Conservation (phyloP, 2,329 filamentous ascomycete genomes). For the Cladosporium sphaerospermum region DNA sequence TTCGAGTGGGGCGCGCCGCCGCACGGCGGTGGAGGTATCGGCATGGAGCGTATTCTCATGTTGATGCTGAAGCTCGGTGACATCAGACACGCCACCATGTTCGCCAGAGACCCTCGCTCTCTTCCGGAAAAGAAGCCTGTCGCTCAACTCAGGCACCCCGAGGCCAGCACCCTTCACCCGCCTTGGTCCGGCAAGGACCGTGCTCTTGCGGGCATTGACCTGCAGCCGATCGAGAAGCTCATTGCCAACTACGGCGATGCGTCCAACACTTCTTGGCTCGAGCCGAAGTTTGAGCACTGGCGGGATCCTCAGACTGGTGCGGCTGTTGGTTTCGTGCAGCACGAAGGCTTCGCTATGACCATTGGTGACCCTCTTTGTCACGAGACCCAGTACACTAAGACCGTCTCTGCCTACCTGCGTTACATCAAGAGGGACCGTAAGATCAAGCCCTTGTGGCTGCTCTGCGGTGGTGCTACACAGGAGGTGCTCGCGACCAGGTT, state of each 20-base stretch:
- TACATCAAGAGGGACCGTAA: conserved; percentile 65
- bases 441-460: conserved; percentile 80
- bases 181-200: conserved; percentile 53
- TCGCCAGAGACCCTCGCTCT: conserved; percentile 82
- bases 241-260: conserved; percentile 95
- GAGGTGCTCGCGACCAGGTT: conserved; percentile 72
- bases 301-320: conserved; percentile 73
- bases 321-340: conserved; percentile 74
- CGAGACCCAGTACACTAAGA: conserved; percentile 64
- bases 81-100: conserved; percentile 80
- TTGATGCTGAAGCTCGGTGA: conserved; percentile 81
- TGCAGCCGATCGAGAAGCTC: conserved; percentile 75
- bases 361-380: conserved; percentile 87
- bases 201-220: conserved; percentile 43
- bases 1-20: conserved; percentile 86
- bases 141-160: conserved; percentile 70
- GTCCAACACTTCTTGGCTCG: conserved; percentile 88
- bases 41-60: conserved; percentile 82
- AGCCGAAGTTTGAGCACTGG: conserved; percentile 84
- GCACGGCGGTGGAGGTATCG: conserved; percentile 84
- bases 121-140: conserved; percentile 62
- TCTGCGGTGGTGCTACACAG: conserved; percentile 73
- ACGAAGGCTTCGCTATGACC: conserved; percentile 73
- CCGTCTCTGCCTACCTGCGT: conserved; percentile 67
- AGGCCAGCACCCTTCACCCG: conserved; percentile 73